These are phyloP conservation scores for Cinchona pubescens DNA, from an alignment of 257 asterid genomes.

Conservation along the genomic window DNA sequence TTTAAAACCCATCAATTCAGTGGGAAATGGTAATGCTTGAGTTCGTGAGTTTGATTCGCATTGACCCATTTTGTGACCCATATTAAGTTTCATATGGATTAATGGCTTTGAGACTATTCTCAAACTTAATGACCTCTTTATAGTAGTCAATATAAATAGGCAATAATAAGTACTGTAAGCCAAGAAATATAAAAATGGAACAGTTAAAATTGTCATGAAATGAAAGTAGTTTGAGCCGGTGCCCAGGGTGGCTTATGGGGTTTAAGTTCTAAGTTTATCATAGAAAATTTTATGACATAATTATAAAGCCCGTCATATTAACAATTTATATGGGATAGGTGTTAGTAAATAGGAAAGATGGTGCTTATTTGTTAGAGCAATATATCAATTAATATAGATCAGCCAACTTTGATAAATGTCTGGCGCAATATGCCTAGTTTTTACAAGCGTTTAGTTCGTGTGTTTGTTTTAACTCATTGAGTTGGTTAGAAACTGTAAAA, in stretches of 20 bases:
- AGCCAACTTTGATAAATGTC: not conserved
- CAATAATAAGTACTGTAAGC: too few species aligned
- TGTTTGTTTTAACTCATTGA: not conserved
- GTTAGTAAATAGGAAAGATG: not conserved
- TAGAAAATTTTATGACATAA: too few species aligned
- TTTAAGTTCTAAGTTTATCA: not conserved
- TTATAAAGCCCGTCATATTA: too few species aligned
- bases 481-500: not conserved
- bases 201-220: not conserved
- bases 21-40: too few species aligned
- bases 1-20: too few species aligned
- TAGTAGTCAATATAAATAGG: too few species aligned
- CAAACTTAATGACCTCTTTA: too few species aligned
- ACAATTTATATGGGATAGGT: not conserved
- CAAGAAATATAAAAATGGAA: not conserved
- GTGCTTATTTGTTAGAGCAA: not conserved
- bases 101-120: too few species aligned
- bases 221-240: not conserved
- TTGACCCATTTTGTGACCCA: too few species aligned
- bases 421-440: not conserved
- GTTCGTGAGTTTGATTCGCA: too few species aligned
- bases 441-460: not conserved
- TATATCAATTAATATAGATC: not conserved
- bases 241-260: not conserved
- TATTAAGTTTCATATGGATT: too few species aligned